These are phyloP conservation scores for Metschnikowia borealis DNA, from an alignment of 805 yeast species.

Conservation along the genomic window DNA sequence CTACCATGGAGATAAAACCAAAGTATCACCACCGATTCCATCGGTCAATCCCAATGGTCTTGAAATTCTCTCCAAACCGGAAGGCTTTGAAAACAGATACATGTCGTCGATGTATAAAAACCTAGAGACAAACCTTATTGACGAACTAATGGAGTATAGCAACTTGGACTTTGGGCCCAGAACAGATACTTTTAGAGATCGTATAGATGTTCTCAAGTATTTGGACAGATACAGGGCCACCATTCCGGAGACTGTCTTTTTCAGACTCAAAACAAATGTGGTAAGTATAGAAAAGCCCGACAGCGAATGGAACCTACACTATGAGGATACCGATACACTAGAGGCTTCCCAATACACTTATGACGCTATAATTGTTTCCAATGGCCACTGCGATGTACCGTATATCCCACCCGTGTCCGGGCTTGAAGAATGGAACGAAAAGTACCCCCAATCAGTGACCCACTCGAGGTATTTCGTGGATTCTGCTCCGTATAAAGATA, in stretches of 20 bases:
- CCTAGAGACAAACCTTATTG: conserved; percentile 20
- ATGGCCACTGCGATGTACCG: conserved; percentile 37
- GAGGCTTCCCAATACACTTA: conserved; percentile 19
- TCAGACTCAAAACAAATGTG: conserved; percentile 42
- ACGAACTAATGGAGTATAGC: conserved; percentile 59
- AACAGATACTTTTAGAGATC: conserved; percentile 52
- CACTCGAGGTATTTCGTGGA: conserved; percentile 36
- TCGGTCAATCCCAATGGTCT: conserved; percentile 19
- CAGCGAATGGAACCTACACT: conserved; percentile 9
- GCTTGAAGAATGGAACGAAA: conserved; percentile 25
- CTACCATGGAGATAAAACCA: conserved; percentile 33
- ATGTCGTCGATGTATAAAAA: conserved; percentile 24
- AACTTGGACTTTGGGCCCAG: conserved; percentile 46
- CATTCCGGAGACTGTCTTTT: conserved; percentile 25
- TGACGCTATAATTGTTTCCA: conserved; percentile 40
- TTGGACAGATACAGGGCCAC: conserved; percentile 50
- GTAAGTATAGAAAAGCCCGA: conserved; percentile 23
- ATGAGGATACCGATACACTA: conserved; percentile 5
- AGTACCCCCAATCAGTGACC: conserved; percentile 23
- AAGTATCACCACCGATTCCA: conserved; percentile 19
- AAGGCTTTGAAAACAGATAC: conserved; percentile 9
- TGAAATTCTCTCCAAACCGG: conserved; percentile 10
- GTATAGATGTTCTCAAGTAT: conserved; percentile 60
- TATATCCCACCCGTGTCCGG: conserved; percentile 33
- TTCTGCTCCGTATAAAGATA: conserved; percentile 20